Conservation (phyloP, 129 eudicot species). For the Pittosporum tobira region DNA sequence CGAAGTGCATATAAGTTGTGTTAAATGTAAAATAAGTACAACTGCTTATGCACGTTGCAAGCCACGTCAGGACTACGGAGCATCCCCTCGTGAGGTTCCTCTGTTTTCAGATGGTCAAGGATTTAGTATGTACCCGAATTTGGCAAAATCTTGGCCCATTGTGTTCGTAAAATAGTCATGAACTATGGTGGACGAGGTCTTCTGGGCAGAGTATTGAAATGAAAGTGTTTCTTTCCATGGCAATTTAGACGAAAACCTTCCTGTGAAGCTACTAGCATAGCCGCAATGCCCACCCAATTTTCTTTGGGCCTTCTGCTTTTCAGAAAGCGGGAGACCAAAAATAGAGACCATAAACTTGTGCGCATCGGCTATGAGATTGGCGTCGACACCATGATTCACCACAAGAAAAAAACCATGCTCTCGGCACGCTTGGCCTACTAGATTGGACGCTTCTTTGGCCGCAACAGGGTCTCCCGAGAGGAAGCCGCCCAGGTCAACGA, state of each 20-base stretch:
- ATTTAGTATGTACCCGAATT: constrained; percentile 34
- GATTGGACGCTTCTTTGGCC: constrained; percentile 20
- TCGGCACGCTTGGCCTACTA: constrained; percentile 42
- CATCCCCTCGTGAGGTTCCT: too few species aligned
- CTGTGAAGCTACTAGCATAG: constrained; percentile 67
- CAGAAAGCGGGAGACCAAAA: constrained; percentile 41
- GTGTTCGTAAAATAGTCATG: constrained; percentile 35
- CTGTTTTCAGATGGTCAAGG: too few species aligned
- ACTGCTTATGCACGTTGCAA: too few species aligned
- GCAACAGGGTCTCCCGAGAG: constrained; percentile 27
- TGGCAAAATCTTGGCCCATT: constrained; percentile 41
- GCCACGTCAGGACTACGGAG: too few species aligned
- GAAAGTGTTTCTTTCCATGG: constrained; percentile 78
- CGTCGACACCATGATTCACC: constrained; percentile 42
- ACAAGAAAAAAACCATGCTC: constrained; percentile 54
- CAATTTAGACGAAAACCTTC: constrained; percentile 48
- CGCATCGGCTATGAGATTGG: constrained; percentile 36
- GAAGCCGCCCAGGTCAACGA: constrained; percentile 40
- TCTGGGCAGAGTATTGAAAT: constrained; percentile 34
- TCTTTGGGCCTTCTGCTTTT: constrained; percentile 50
- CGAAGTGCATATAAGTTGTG: too few species aligned
- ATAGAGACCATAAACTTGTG: constrained; percentile 39
- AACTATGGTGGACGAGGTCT: constrained; percentile 33
- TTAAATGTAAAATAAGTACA: too few species aligned
- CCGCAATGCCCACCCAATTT: constrained; percentile 57